Conservation (phyloP, 495 filamentous ascomycete genomes). For the Trichocladium uniseriatum region DNA sequence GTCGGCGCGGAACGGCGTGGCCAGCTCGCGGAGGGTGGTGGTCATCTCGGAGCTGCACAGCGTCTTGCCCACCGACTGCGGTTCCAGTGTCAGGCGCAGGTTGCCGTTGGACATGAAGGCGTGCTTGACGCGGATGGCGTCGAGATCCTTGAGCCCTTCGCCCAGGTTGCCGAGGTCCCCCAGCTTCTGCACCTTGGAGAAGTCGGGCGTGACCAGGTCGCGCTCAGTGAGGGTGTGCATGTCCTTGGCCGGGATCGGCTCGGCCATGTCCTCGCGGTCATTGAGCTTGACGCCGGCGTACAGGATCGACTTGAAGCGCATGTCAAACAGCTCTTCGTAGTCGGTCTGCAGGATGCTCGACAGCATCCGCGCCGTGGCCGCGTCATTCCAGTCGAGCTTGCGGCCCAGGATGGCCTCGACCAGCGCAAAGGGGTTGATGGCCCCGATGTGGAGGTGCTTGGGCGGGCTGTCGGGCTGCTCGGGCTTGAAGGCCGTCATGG, state of each 20-base stretch:
- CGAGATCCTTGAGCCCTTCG: slow-evolving; percentile 25
- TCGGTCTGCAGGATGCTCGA: slow-evolving; percentile 32
- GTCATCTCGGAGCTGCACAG: slow-evolving; percentile 26
- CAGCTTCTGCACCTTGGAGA: slow-evolving; percentile 24
- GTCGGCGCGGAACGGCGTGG: slow-evolving; percentile 23
- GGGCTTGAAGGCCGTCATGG: slow-evolving; percentile 4
- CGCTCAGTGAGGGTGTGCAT: slow-evolving; percentile 29
- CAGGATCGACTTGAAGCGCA: slow-evolving; percentile 30
- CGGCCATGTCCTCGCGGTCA: slow-evolving; percentile 22
- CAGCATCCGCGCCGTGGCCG: slow-evolving; percentile 20
- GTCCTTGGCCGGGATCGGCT: slow-evolving; percentile 23
- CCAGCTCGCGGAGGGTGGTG: slow-evolving; percentile 26
- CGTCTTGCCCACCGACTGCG: slow-evolving; percentile 17
- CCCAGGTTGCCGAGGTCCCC: slow-evolving; percentile 26
- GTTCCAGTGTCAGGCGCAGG: slow-evolving; percentile 26
- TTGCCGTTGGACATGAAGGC: slow-evolving; percentile 31
- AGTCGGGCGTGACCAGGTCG: slow-evolving; percentile 30
- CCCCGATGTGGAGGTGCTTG: slow-evolving; percentile 26
- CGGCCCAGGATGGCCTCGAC: slow-evolving; percentile 31
- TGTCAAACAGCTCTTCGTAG: slow-evolving; percentile 36
- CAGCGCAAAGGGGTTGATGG: slow-evolving; percentile 34
- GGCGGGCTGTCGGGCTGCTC: slow-evolving; percentile 27
- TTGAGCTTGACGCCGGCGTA: slow-evolving; percentile 31
- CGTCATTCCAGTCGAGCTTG: slow-evolving; percentile 22
- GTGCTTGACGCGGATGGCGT: slow-evolving; percentile 24